Evolutionary conservation across 805 yeast species (phyloP), one percentile per base, ranked within the genome.

Genomic region (Maudiozyma saulgeensis): DNA sequence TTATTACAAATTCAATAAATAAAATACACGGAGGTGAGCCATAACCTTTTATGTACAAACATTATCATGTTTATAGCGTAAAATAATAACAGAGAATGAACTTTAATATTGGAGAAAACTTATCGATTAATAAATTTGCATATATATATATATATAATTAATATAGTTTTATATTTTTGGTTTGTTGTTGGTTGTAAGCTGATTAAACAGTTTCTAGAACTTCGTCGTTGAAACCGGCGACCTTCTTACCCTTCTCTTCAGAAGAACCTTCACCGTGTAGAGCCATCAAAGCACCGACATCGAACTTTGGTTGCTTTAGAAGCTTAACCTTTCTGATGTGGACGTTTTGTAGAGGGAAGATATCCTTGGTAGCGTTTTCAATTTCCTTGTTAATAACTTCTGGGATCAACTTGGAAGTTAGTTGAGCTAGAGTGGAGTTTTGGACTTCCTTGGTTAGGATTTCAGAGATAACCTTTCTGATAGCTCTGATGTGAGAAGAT

Each of bases 311-410:
- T 78, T 85, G 95, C 80, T 91, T 90, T 77, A 91, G 87, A 73
- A 90, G 82, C 82, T 90, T 90, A 69, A 90, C 97, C 81, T 90
- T 91, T 83, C 97, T 90, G 76, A 90, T 86, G 84, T 88, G 95
- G 70, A 90, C 95, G 80, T 91, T 89, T 80, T 90, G 97, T 73
- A 90, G 83, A 70, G 98, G 98, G 84, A 79, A 89, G 79, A 90
- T 87, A 66, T 87, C 78, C 75, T 84, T 88, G 62, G 96, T 86
- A 60, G 96, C 81, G 81, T 89, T 90, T 79, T 89, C 96, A 68
- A 90, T 90, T 78, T 91, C 97, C 77, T 95, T 91, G 72, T 96
- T 96, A 72, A 90, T 89, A 64, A 90, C 96, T 80, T 90, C 98
- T 71, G 97, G 97, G 67, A 90, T 90, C 77, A 90, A 87, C 81